Conservation (phyloP, 192 early-diverging fungal genomes). For the Backusella macrospora region DNA sequence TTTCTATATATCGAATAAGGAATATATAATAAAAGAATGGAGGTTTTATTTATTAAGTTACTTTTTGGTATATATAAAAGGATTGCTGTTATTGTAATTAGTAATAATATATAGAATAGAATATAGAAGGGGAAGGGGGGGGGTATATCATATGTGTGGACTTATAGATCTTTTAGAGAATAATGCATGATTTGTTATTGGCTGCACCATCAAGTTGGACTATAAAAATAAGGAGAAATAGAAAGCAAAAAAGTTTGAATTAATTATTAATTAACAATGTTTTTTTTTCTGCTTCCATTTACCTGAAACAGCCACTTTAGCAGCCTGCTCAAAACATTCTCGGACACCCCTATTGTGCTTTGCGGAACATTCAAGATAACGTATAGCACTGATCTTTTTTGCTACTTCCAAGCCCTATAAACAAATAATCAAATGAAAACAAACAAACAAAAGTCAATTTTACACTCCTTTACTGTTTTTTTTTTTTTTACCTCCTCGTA, state of each 20-base stretch:
- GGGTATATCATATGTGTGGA: neutral
- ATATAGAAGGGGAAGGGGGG: no score
- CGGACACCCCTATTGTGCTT: slow-evolving; percentile 38
- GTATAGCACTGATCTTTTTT: slow-evolving; percentile 29
- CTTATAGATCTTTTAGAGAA: slow-evolving; percentile 5
- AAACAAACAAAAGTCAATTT: neutral
- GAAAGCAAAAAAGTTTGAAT: neutral
- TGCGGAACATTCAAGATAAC: slow-evolving; percentile 40
- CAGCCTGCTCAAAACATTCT: slow-evolving; percentile 41
- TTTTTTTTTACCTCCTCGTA: slow-evolving; percentile 34
- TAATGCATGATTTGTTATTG: slow-evolving; percentile 11
- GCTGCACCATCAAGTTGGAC: slow-evolving; percentile 8
- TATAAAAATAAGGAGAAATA: neutral
- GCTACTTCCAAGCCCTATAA: slow-evolving; percentile 32
- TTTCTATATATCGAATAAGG: neutral
- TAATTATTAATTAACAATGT: neutral
- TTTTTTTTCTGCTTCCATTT: slow-evolving; percentile 4
- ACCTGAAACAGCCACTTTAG: slow-evolving; percentile 36
- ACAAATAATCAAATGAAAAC: neutral
- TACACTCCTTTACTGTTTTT: no score
- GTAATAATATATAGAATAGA: no score
- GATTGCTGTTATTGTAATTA: neutral
- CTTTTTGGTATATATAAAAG: slow-evolving; percentile 10
- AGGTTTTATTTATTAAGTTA: neutral
- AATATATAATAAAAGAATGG: neutral